These are phyloP conservation scores for Backusella australiensis DNA, from an alignment of 192 early-diverging fungal genomes.

Conservation along the genomic window DNA sequence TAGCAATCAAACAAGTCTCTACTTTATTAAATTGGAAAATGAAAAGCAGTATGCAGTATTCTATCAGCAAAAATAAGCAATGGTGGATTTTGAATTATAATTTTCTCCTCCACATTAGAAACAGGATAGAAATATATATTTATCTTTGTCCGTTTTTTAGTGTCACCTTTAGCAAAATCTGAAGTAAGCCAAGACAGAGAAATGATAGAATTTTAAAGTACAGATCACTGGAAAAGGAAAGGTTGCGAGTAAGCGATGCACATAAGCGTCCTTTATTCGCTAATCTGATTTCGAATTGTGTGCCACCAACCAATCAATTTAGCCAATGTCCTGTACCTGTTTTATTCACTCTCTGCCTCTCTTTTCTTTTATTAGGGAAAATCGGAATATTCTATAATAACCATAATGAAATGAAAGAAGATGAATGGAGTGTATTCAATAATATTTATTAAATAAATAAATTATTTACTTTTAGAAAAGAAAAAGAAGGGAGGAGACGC, in stretches of 20 bases:
- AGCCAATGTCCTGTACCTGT: neutral
- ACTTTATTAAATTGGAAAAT: neutral
- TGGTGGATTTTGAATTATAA: no score
- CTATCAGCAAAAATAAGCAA: no score
- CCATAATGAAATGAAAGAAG: neutral
- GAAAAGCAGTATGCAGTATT: neutral
- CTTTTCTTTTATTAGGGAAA: neutral
- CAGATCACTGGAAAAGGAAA: neutral
- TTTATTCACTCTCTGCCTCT: neutral
- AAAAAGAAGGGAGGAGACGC: no score
- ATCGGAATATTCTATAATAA: neutral
- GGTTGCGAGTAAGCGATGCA: neutral
- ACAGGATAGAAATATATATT: no score
- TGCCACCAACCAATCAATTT: neutral
- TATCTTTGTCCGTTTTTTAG: neutral
- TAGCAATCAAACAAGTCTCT: neutral
- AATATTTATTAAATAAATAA: no score
- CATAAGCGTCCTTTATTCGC: neutral
- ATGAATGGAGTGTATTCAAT: no score
- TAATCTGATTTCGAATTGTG: neutral
- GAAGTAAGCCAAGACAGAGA: neutral
- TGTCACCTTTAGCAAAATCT: neutral
- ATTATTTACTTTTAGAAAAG: no score
- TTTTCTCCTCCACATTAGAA: no score
- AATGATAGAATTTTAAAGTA: neutral